A percentile compares a stretch with the other conserved stretches of the same genome.
Evolutionary conservation across 2,329 filamentous ascomycete genomes (phyloP).

Genomic region (Allantophomopsis lycopodina): DNA sequence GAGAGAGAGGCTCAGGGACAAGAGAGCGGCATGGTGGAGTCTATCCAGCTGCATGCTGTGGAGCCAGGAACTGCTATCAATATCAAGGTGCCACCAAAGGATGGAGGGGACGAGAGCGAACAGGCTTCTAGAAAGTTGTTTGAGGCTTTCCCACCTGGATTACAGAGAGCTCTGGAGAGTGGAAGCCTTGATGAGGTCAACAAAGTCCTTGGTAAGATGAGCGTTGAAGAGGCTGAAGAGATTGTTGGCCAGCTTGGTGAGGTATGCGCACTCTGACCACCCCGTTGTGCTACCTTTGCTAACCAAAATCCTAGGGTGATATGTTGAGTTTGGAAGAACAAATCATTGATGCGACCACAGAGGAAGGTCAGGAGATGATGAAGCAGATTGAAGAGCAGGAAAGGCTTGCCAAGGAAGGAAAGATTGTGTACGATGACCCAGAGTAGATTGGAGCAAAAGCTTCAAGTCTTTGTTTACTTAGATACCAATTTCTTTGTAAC

Average conservation of each 20-base stretch:
- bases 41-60: conserved; percentile 94
- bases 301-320: conserved; percentile 39
- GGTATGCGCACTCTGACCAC: conserved; percentile 23
- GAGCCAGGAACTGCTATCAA: conserved; percentile 87
- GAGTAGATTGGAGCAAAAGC: conserved; percentile 11
- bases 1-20: conserved; percentile 38
- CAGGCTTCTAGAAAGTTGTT: conserved; percentile 61
- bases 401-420: conserved; percentile 11
- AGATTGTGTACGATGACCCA: conserved; percentile 14
- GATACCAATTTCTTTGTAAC: too few relatives aligned
- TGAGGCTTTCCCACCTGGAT: conserved; percentile 66
- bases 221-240: conserved; percentile 75
- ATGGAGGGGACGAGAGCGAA: conserved; percentile 51
- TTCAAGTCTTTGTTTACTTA: not conserved
- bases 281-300: not conserved
- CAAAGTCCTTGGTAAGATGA: conserved; percentile 78
- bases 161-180: conserved; percentile 74
- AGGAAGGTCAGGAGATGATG: conserved; percentile 66
- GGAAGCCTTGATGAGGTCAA: conserved; percentile 84
- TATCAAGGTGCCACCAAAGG: conserved; percentile 63
- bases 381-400: conserved; percentile 58
- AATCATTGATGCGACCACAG: conserved; percentile 89
- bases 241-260: conserved; percentile 69
- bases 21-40: conserved; percentile 61
- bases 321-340: conserved; percentile 86